Evolutionary conservation across 352 stramenopile genomes (phyloP).

Genomic region (Discostella stelligera): DNA sequence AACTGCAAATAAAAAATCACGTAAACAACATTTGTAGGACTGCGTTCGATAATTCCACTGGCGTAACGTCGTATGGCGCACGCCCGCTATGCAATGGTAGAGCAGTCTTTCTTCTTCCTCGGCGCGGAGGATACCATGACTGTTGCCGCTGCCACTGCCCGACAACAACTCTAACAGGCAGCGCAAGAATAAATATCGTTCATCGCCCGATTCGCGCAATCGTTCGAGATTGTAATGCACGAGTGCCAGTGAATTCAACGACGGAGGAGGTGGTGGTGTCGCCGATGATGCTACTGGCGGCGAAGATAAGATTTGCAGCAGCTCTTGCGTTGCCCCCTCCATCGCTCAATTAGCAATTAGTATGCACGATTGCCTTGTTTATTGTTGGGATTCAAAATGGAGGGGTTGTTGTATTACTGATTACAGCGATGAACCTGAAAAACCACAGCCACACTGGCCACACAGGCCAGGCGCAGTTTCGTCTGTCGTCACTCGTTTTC

Average conservation of each 20-base stretch:
- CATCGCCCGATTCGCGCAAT: constrained; percentile 65
- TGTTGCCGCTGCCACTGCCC: background rate
- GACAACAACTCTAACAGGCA: constrained; percentile 57
- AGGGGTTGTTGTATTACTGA: too few relatives aligned
- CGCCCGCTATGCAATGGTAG: constrained; percentile 75
- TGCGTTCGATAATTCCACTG: constrained; percentile 51
- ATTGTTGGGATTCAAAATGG: too few relatives aligned
- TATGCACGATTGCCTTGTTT: background rate
- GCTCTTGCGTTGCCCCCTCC: constrained; percentile 35
- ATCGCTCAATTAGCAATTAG: constrained; percentile 2
- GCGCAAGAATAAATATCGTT: constrained; percentile 67
- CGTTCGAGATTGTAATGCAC: constrained; percentile 66
- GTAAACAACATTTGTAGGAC: constrained; percentile 41
- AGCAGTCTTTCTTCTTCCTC: constrained; percentile 63
- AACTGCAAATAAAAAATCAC: constrained; percentile 67
- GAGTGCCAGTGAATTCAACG: constrained; percentile 22
- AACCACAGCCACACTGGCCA: background rate
- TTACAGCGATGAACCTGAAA: too few relatives aligned
- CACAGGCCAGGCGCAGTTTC: too few relatives aligned
- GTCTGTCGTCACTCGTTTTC: too few relatives aligned
- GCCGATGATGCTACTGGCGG: background rate
- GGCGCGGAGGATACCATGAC: background rate
- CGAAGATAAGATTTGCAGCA: constrained; percentile 30
- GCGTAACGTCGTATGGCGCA: constrained; percentile 62
- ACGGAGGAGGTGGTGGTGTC: background rate